phyloP scores from a whole-genome alignment of 129 eudicot species.

The Artemisia tridentata region DNA sequence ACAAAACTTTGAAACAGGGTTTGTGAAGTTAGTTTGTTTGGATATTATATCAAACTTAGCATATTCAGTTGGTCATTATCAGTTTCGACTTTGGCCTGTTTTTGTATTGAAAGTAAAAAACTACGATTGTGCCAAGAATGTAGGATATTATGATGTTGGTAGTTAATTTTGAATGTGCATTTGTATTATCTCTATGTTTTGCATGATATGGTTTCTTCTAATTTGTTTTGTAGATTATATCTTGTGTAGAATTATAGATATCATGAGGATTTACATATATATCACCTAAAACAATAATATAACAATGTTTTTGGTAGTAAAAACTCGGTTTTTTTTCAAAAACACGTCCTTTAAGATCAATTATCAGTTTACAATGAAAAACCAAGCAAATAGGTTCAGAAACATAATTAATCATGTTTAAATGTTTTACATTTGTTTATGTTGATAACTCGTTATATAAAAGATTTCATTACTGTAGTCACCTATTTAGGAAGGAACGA shows the following conservation, averaged over 20 bases:
- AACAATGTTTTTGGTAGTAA: no score
- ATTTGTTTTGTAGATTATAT: not conserved
- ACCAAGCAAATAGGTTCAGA: not conserved
- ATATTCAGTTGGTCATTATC: not conserved
- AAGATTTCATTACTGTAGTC: no score
- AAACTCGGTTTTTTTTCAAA: no score
- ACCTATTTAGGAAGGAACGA: no score
- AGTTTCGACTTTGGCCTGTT: not conserved
- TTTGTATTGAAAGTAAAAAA: not conserved
- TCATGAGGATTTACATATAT: no score
- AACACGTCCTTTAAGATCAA: not conserved
- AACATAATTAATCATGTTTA: not conserved
- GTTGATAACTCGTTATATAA: no score
- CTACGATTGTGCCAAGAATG: not conserved
- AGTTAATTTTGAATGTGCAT: not conserved
- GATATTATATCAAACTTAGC: not conserved
- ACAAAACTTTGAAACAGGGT: not conserved
- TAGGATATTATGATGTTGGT: not conserved
- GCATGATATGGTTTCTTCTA: conserved; percentile 1
- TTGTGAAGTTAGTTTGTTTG: not conserved
- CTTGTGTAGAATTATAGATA: not conserved
- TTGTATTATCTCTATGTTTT: not conserved
- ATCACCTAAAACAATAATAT: no score
- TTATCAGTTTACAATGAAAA: not conserved
- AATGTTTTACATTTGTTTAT: no score